Base-by-base conservation (phyloP, 1,284 basidiomycete genomes). In the Athelia sp. region DNA sequence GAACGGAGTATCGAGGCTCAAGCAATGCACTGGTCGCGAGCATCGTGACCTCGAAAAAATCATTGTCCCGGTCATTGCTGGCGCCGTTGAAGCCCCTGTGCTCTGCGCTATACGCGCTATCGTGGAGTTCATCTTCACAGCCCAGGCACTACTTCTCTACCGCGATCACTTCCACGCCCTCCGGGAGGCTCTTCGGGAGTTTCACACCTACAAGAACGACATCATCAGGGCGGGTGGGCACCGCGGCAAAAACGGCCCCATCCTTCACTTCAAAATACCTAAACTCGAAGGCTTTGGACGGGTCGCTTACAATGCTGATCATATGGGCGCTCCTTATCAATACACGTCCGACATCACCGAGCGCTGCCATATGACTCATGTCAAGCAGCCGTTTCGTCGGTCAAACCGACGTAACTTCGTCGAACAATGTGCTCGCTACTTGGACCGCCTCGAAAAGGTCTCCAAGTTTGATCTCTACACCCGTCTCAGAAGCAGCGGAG, bases 11-110 rank as follows among this genome's bases (percentile, higher is more conserved):
- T 63, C 60, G 14, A 54, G 48, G 3, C 45, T 65, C 10, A 66
- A 66, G 45, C 63, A 66, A 47, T 58, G 63, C 2, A 66, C 64
- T 34, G 63, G 63, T 4, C 24, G 56, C 1, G 54, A 61, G 23
- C 58, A 62, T 52, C 50, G 56, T 10, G 57, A 65, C 19, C 60
- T 66, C 36, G n/a, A 40, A 21, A 40, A 40, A 40, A n/a, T 40
- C 8, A 40, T 40, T n/a, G 19, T 40, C 8, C 19, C 36, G 8
- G 19, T 40, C n/a, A 40, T 40, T 40, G n/a, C 35, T 9, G 40
- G 47, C 4, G 29, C 36, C n/a, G 32, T 56, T 2, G 19, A 17
- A 1, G 1, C 35, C 9, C 0, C 49, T 0, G 52, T 54, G 1
- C 46, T 56, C 1, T 31, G 44, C 9, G 38, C 50, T 0, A 8